phyloP scores from a whole-genome alignment of 768 basidiomycete genomes.

The Rhizopogon rudus region DNA sequence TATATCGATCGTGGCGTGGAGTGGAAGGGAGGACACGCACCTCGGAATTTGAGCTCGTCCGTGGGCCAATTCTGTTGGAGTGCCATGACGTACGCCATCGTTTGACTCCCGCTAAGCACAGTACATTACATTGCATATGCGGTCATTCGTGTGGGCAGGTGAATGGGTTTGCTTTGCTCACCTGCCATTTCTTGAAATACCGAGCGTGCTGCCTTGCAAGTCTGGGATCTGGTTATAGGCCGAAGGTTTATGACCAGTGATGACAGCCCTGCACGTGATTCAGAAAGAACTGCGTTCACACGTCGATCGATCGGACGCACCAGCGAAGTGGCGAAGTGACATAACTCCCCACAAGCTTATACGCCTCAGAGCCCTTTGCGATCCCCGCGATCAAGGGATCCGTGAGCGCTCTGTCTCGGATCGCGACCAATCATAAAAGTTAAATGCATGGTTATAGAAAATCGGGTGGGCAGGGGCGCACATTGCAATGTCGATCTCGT shows the following conservation, averaged over 20 bases:
- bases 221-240: slow-evolving; percentile 66
- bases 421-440: slow-evolving; percentile 2
- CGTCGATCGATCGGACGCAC: slow-evolving; percentile 30
- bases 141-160: not conserved
- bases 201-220: slow-evolving; percentile 76
- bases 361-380: slow-evolving; percentile 81
- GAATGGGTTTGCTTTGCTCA: slow-evolving; percentile 12
- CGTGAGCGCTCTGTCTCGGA: slow-evolving; percentile 65
- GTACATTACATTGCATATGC: not conserved
- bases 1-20: not conserved
- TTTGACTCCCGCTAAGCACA: slow-evolving; percentile 69
- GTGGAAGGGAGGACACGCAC: slow-evolving; percentile 31
- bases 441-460: not conserved
- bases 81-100: slow-evolving; percentile 96
- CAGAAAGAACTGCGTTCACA: too few species aligned
- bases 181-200: slow-evolving; percentile 89
- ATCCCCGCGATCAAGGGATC: slow-evolving; percentile 90
- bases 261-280: slow-evolving; percentile 71
- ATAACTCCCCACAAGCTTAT: slow-evolving; percentile 90
- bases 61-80: slow-evolving; percentile 79
- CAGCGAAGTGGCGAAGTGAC: slow-evolving; percentile 88
- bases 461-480: slow-evolving; percentile 25
- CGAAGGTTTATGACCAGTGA: slow-evolving; percentile 68
- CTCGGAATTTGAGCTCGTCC: slow-evolving; percentile 63
- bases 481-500: slow-evolving; percentile 84